These are phyloP conservation scores for Lojkania enalia DNA, from an alignment of 2,329 filamentous ascomycete genomes.

Conservation along the genomic window DNA sequence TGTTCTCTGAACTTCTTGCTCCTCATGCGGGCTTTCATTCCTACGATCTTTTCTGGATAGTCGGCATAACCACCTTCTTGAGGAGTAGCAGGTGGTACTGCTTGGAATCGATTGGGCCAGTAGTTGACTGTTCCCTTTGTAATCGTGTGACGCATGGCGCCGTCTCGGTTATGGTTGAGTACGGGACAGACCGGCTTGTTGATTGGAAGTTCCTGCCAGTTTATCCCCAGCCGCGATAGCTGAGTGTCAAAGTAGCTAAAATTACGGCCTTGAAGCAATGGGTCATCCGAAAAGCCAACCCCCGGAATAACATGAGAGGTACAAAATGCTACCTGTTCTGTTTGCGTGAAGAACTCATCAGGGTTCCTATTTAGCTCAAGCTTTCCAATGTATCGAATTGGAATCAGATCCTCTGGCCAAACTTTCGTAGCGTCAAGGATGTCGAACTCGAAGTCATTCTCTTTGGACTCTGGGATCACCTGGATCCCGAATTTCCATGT, in stretches of 20 bases:
- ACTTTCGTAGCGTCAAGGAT: constrained; percentile 84
- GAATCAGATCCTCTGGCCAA: constrained; percentile 78
- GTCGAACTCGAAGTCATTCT: constrained; percentile 82
- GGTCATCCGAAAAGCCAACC: constrained; percentile 76
- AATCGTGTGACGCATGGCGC: constrained; percentile 72
- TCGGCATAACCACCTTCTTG: constrained; percentile 71
- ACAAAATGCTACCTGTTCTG: constrained; percentile 82
- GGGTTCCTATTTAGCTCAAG: constrained; percentile 78
- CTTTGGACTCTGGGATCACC: constrained; percentile 68
- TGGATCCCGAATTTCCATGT: constrained; percentile 87
- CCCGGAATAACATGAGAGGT: constrained; percentile 79
- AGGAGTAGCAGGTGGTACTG: constrained; percentile 63
- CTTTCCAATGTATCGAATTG: constrained; percentile 76
- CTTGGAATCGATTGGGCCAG: constrained; percentile 73
- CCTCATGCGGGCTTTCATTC: constrained; percentile 70
- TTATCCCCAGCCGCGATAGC: constrained; percentile 69
- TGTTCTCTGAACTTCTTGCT: constrained; percentile 79
- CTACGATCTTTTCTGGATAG: constrained; percentile 65
- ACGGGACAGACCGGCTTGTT: constrained; percentile 75
- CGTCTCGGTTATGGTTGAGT: constrained; percentile 77
- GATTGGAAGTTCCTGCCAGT: constrained; percentile 77
- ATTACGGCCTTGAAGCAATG: constrained; percentile 73
- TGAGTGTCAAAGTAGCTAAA: constrained; percentile 70
- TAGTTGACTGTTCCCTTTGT: constrained; percentile 75
- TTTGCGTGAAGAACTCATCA: constrained; percentile 81